These are phyloP conservation scores for Piromyces finnis DNA, from an alignment of 192 early-diverging fungal genomes.

Conservation along the genomic window DNA sequence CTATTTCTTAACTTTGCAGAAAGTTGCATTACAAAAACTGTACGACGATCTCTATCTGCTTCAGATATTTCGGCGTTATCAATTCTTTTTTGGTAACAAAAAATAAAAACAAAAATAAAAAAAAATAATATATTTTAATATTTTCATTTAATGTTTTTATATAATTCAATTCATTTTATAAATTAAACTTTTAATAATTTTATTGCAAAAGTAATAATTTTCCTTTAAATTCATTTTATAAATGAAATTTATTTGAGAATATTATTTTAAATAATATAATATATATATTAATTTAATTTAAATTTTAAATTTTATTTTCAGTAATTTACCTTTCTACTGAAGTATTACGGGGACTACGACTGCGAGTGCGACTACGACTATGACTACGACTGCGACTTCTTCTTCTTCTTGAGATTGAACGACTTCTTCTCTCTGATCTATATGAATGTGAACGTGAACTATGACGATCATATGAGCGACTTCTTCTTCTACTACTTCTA, in stretches of 20 bases:
- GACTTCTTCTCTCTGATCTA: not conserved
- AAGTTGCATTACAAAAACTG: constrained; percentile 90
- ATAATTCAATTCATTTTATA: no score
- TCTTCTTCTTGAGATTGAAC: constrained; percentile 1
- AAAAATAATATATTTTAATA: not conserved
- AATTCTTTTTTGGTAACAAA: constrained; percentile 3
- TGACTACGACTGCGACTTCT: constrained; percentile 6
- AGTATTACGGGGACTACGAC: not conserved
- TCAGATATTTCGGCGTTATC: constrained; percentile 41
- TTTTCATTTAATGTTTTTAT: not conserved
- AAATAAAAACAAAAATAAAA: not conserved
- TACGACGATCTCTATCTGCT: constrained; percentile 69
- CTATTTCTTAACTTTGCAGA: constrained; percentile 51
- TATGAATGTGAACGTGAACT: not conserved
- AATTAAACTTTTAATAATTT: no score
- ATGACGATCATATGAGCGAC: constrained; percentile 1
- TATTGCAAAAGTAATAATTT: no score
- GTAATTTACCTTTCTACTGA: not conserved
- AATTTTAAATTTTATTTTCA: not conserved
- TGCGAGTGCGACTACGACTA: constrained; percentile 5
- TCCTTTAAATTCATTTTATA: no score
- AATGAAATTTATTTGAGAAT: no score
- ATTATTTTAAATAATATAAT: no score
- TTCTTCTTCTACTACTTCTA: constrained; percentile 19
- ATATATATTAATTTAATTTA: not conserved